Percentiles rank a stretch among this genome's conserved stretches.
These are phyloP conservation scores for Marasmius oreades DNA, from an alignment of 1,284 basidiomycete genomes.

Conservation along the genomic window DNA sequence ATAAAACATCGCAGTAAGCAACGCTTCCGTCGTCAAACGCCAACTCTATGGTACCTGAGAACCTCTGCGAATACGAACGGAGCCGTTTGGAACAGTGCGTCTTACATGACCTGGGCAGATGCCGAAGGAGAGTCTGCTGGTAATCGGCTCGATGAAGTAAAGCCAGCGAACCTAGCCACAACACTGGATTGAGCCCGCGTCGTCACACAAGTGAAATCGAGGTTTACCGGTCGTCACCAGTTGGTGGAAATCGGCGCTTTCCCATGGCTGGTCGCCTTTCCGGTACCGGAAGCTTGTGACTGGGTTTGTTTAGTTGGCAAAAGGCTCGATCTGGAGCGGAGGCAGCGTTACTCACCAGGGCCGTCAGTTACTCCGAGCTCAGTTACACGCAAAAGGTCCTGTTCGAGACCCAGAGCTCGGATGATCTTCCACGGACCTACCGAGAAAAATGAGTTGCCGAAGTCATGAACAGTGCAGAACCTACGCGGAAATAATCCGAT, in stretches of 20 bases:
- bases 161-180: constrained; percentile 35
- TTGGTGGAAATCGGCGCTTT: constrained; percentile 44
- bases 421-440: constrained; percentile 43
- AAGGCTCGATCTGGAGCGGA: not conserved
- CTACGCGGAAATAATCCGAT: constrained; percentile 49
- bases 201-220: not conserved
- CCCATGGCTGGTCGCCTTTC: constrained; percentile 42
- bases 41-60: constrained; percentile 35
- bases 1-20: constrained; percentile 39
- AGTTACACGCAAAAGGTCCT: constrained; percentile 38
- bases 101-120: constrained; percentile 34
- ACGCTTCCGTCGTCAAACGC: constrained; percentile 37
- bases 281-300: constrained; percentile 43
- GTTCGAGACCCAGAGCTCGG: constrained; percentile 44
- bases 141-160: constrained; percentile 51
- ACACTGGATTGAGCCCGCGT: not conserved
- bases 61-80: constrained; percentile 38
- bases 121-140: constrained; percentile 41
- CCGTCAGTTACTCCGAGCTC: constrained; percentile 33
- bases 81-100: constrained; percentile 47
- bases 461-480: constrained; percentile 17
- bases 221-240: constrained; percentile 42
- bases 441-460: not conserved
- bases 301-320: constrained; percentile 18
- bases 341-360: constrained; percentile 27